These are phyloP conservation scores for Penicillium sp. DNA, from an alignment of 2,329 filamentous ascomycete species.

Conservation along the genomic window DNA sequence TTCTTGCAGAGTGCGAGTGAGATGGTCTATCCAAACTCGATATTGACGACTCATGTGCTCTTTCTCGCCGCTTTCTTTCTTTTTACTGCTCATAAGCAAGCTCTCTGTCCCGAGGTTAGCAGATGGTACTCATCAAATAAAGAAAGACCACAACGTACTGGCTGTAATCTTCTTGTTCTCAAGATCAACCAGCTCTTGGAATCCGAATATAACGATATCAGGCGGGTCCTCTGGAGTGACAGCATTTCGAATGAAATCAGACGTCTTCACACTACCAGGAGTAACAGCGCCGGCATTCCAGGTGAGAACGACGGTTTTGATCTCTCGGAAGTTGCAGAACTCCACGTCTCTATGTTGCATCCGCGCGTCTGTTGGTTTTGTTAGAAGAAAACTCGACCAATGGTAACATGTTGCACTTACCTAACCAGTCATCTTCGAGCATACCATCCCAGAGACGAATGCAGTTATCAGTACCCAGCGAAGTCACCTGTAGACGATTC, in stretches of 20 bases:
- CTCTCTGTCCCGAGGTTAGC: conserved; percentile 59
- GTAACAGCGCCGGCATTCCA: conserved; percentile 98
- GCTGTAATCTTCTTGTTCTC: conserved; percentile 97
- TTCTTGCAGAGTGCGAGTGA: conserved; percentile 80
- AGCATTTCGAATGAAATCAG: conserved; percentile 77
- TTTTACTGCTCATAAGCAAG: conserved; percentile 76
- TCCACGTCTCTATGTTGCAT: conserved; percentile 83
- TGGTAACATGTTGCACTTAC: conserved; percentile 40
- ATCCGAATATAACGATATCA: conserved; percentile 92
- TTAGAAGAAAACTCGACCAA: conserved; percentile 16
- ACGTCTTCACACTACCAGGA: conserved; percentile 78
- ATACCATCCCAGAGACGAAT: conserved; percentile 89
- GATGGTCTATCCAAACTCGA: conserved; percentile 90
- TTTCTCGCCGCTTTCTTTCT: conserved; percentile 75
- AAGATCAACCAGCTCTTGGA: conserved; percentile 96
- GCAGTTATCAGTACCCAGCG: conserved; percentile 83
- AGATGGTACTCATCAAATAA: not conserved
- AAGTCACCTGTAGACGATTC: conserved; percentile 80
- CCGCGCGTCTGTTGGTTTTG: conserved; percentile 60
- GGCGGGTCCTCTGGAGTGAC: conserved; percentile 75
- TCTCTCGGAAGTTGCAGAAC: conserved; percentile 82
- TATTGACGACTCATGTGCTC: conserved; percentile 98
- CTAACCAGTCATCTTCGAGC: conserved; percentile 90
- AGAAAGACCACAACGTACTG: conserved; percentile 54
- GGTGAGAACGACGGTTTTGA: conserved; percentile 79